A percentile compares a stretch with the other conserved stretches of the same genome.
phyloP scores from a whole-genome alignment of 345 rosid species.

The Mercurialis annua region DNA sequence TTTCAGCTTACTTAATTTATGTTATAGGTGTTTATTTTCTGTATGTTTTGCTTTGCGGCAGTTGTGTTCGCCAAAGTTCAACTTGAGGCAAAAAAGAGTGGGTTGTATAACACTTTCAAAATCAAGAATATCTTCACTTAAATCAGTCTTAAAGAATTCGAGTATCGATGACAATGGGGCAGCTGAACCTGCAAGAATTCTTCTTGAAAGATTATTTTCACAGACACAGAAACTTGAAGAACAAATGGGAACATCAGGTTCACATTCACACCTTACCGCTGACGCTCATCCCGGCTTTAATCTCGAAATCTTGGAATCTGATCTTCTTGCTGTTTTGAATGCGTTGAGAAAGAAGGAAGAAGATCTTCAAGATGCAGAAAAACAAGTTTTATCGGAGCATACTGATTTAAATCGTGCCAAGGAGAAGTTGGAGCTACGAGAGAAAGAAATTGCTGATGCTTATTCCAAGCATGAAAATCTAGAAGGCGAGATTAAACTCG shows the following conservation, averaged over 20 bases:
- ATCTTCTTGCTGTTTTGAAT: conserved; percentile 55
- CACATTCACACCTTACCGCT: conserved; percentile 28
- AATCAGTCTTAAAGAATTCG: conserved; percentile 38
- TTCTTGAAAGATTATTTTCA: conserved; percentile 65
- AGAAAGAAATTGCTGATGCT: conserved; percentile 44
- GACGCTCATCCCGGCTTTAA: conserved; percentile 31
- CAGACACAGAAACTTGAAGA: conserved; percentile 61
- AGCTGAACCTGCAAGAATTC: conserved; percentile 45
- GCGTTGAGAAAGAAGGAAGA: conserved; percentile 70
- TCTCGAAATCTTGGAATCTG: conserved; percentile 59
- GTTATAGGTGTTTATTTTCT: too few relatives aligned
- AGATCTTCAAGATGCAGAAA: conserved; percentile 57
- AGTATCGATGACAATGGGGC: conserved; percentile 49
- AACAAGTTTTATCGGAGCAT: conserved; percentile 51
- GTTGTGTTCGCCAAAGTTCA: conserved; percentile 33
- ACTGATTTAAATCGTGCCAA: conserved; percentile 43
- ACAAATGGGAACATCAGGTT: conserved; percentile 35
- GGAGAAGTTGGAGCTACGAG: conserved; percentile 52
- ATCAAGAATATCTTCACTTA: conserved; percentile 23
- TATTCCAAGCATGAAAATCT: conserved; percentile 51
- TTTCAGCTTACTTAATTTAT: too few relatives aligned
- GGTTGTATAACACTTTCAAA: conserved; percentile 17
- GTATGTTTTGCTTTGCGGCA: conserved; percentile 25
- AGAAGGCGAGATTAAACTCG: conserved; percentile 54
- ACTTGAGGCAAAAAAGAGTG: conserved; percentile 37